phyloP scores from a whole-genome alignment of 1,284 basidiomycete genomes.

The Somion occarium region DNA sequence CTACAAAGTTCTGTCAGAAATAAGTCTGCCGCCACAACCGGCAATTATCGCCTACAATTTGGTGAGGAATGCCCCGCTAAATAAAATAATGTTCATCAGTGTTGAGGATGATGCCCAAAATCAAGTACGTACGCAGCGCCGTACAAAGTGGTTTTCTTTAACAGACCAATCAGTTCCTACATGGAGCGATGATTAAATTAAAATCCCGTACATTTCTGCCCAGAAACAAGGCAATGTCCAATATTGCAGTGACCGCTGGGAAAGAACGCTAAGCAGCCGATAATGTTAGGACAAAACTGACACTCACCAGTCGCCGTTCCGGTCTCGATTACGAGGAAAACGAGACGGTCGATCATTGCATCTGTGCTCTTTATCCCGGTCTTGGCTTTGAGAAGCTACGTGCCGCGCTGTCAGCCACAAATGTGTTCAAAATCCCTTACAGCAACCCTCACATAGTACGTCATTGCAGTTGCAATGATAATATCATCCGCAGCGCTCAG shows the following conservation, averaged over 20 bases:
- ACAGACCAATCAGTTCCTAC: neutral
- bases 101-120: too few species aligned
- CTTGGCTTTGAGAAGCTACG: slow-evolving; percentile 1
- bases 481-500: slow-evolving; percentile 15
- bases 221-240: neutral
- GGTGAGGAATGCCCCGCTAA: neutral
- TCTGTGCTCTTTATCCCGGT: neutral
- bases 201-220: neutral
- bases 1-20: neutral
- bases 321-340: neutral
- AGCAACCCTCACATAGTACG: slow-evolving; percentile 13
- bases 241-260: neutral
- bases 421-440: neutral
- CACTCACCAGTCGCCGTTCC: neutral
- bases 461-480: slow-evolving; percentile 17
- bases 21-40: too few species aligned
- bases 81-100: neutral
- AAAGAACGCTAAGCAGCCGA: neutral
- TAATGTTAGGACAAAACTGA: too few species aligned
- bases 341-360: neutral
- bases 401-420: neutral
- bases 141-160: neutral
- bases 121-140: too few species aligned
- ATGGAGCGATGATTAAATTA: neutral
- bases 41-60: slow-evolving; percentile 1